Evolutionary conservation across 768 basidiomycete species (phyloP).

Genomic region (Hericium erinaceus): DNA sequence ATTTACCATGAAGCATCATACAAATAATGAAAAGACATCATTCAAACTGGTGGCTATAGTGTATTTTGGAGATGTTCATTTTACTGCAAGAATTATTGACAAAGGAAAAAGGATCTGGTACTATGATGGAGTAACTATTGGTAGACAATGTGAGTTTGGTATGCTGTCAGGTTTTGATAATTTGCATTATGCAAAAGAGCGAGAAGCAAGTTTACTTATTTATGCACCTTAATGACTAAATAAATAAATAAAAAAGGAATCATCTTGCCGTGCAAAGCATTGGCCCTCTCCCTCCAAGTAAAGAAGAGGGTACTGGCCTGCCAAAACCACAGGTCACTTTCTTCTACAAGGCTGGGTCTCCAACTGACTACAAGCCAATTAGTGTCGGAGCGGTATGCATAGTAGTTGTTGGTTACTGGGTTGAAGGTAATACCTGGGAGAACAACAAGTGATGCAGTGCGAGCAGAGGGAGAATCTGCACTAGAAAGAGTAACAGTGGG

Average conservation of each 20-base stretch:
- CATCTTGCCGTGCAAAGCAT: not conserved
- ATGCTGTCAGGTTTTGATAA: not conserved
- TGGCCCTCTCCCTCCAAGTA: not conserved
- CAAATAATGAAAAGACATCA: not conserved
- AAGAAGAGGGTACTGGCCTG: too few species aligned
- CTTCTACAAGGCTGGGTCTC: too few species aligned
- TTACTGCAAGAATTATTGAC: slow-evolving; percentile 14
- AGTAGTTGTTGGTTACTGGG: too few species aligned
- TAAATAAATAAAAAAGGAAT: not conserved
- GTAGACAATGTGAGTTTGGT: not conserved
- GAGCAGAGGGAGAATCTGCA: too few species aligned
- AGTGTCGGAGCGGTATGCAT: too few species aligned
- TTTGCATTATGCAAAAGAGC: not conserved
- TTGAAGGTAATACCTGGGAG: too few species aligned
- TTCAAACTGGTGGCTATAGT: slow-evolving; percentile 14
- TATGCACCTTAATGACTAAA: not conserved
- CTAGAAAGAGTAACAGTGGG: too few species aligned
- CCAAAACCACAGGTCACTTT: too few species aligned
- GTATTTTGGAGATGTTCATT: slow-evolving; percentile 17
- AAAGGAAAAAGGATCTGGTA: slow-evolving; percentile 15
- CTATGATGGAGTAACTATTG: slow-evolving; percentile 16
- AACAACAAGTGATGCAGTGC: too few species aligned
- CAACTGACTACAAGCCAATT: too few species aligned
- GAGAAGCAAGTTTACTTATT: not conserved
- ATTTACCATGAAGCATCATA: not conserved